Base-by-base conservation (phyloP, 2,329 filamentous ascomycete species). In the Coleophoma crateriformis region DNA sequence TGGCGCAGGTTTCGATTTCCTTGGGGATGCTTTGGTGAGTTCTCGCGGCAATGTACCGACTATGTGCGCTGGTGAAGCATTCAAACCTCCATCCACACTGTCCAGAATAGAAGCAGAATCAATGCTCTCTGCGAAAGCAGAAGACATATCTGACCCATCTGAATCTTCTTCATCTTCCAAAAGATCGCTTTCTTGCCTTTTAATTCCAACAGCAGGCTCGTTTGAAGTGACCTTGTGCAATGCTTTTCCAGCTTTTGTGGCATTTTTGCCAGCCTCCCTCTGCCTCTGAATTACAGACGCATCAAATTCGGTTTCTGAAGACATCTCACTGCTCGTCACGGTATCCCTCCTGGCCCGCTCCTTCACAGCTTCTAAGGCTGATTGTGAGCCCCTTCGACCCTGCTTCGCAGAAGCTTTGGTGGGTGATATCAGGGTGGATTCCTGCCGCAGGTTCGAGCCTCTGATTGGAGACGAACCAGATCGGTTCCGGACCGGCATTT, bases 381-480 rank as follows among this genome's bases (percentile, higher is more conserved):
- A 85, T 58, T 90, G 78, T 0, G 88, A 91, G 11, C 85, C 86
- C 57, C 86, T 75, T 15, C 86, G 74, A 15, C 68, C 59, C 34
- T 67, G 63, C n/a, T 59, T 56, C 64, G 70, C 47, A 54, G 72
- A 50, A 57, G 72, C 61, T 14, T 64, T 62, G 7, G 72, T 70
- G 2, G 91, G 91, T 45, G 92, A 96, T 0, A 89, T 95, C 11
- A 89, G 88, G 14, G 90, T 66, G 11, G 74, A 64, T 3, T 77
- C 74, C 52, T 85, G 82, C 41, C 76, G 75, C 22, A 82, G 68
- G 51, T 78, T 81, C 14, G 83, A 84, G 13, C 78, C 81, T 57
- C 89, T 84, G 35, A 88, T 84, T 3, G 92, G 92, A 44, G 92
- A 96, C 1, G 91, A 96, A 11, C 89, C 92, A 22, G 91, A 88